Percentiles rank a stretch among this genome's conserved stretches.
Evolutionary conservation across 1,284 basidiomycete genomes (phyloP).

Genomic region (Jaminaea rosea): DNA sequence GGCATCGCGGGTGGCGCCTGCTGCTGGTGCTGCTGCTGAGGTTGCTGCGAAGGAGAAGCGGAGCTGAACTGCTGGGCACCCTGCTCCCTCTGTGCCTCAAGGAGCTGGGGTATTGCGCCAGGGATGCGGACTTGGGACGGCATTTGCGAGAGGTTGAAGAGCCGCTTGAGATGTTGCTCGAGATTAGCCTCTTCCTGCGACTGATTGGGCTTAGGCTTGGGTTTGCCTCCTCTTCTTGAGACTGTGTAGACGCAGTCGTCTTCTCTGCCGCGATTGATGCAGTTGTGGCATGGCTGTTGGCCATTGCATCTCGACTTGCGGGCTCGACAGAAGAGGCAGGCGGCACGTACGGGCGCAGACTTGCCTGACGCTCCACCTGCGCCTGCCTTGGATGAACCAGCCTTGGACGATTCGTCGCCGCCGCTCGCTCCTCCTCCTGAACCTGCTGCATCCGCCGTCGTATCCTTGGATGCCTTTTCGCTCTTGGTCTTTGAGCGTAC

Average conservation of each 20-base stretch:
- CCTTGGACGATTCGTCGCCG: background rate
- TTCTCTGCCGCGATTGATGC: conserved; percentile 20
- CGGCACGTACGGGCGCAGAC: background rate
- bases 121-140: conserved; percentile 28
- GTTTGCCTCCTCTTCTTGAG: conserved; percentile 37
- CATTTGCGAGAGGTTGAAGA: conserved; percentile 31
- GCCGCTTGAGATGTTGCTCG: conserved; percentile 29
- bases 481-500: background rate
- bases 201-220: conserved; percentile 23
- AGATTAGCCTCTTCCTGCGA: conserved; percentile 11
- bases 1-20: background rate
- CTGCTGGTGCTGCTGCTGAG: conserved; percentile 2
- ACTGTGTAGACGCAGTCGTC: conserved; percentile 39
- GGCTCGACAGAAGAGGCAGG: background rate
- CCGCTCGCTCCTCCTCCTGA: background rate
- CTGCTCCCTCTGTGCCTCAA: conserved; percentile 2
- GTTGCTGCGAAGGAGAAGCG: background rate
- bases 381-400: background rate
- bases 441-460: background rate
- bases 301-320: conserved; percentile 39
- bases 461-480: background rate
- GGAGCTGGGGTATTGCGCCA: conserved; percentile 16
- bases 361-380: background rate
- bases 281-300: conserved; percentile 35
- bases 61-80: background rate